A percentile compares a stretch with the other conserved stretches of the same genome.
Evolutionary conservation across 495 filamentous ascomycete species (phyloP).

Genomic region (Corynascus novoguineensis): DNA sequence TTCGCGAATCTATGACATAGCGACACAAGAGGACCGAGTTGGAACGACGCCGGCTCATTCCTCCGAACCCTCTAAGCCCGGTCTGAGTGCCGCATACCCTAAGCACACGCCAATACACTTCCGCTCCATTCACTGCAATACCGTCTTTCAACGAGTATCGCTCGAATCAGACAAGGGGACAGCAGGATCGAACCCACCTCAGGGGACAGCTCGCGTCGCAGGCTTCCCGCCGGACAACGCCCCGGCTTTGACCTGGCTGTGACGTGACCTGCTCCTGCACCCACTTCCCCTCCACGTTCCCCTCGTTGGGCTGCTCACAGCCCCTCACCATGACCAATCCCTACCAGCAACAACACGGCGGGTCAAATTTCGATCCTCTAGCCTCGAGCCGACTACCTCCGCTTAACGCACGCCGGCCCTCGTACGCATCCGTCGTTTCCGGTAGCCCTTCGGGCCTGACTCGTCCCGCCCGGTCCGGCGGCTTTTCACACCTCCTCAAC

Average conservation of each 20-base stretch:
- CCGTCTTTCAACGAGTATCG: neutral
- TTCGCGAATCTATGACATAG: conserved; percentile 9
- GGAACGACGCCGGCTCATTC: neutral
- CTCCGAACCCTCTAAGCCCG: neutral
- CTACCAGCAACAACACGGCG: conserved; percentile 22
- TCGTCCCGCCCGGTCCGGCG: conserved; percentile 47
- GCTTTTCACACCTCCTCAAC: conserved; percentile 59
- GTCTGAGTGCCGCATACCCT: conserved; percentile 12
- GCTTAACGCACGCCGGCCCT: conserved; percentile 42
- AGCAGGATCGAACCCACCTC: neutral
- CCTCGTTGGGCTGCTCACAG: conserved; percentile 12
- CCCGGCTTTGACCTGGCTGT: neutral
- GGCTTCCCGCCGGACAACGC: neutral
- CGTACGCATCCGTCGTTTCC: conserved; percentile 79
- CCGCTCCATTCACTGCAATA: neutral
- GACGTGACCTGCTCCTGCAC: conserved; percentile 7
- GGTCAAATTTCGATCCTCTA: conserved; percentile 20
- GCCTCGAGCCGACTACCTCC: conserved; percentile 18
- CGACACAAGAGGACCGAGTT: neutral
- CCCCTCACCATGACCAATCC: conserved; percentile 34
- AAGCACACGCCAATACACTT: neutral
- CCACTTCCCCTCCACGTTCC: conserved; percentile 12
- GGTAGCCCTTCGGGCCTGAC: conserved; percentile 47
- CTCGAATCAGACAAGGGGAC: neutral
- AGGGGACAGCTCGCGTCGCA: neutral